Percentiles rank a stretch among this genome's conserved stretches.
Conservation (phyloP, 192 early-diverging fungal species). For the Fimicolochytrium jonesii region DNA sequence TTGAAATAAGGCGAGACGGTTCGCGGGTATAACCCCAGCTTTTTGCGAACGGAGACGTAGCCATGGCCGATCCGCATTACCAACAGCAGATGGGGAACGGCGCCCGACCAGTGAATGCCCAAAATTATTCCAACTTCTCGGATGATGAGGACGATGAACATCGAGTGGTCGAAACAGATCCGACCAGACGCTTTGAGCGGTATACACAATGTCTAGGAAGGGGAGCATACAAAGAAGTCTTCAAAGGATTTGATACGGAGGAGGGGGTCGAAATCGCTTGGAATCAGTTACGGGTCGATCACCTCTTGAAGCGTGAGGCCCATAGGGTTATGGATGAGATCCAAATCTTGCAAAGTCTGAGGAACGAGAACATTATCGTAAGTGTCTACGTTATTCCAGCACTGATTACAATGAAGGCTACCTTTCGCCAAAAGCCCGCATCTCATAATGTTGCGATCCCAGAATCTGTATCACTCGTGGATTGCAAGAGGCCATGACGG, state of each 20-base stretch:
- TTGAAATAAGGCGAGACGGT: not conserved
- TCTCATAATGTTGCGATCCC: not conserved
- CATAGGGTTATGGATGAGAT: slow-evolving; percentile 46
- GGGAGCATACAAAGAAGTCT: slow-evolving; percentile 86
- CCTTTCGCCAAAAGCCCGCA: not conserved
- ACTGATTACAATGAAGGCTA: not conserved
- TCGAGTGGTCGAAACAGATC: slow-evolving; percentile 46
- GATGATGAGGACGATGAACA: slow-evolving; percentile 8
- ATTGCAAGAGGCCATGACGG: slow-evolving; percentile 30
- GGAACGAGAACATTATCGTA: slow-evolving; percentile 75
- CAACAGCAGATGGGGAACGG: not conserved
- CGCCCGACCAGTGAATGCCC: no score
- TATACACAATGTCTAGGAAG: slow-evolving; percentile 61
- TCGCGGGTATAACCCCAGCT: not conserved
- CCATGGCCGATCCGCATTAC: not conserved
- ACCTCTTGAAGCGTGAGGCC: slow-evolving; percentile 34
- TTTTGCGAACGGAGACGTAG: not conserved
- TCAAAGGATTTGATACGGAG: slow-evolving; percentile 80
- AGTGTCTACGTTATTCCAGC: not conserved
- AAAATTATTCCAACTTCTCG: no score
- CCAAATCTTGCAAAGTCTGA: slow-evolving; percentile 68
- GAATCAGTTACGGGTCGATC: slow-evolving; percentile 71
- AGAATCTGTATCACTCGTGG: slow-evolving; percentile 68
- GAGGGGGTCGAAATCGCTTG: slow-evolving; percentile 88
- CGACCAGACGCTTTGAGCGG: slow-evolving; percentile 62